phyloP scores from a whole-genome alignment of 2,329 filamentous ascomycete species.

The Alternaria novae-zelandiae region DNA sequence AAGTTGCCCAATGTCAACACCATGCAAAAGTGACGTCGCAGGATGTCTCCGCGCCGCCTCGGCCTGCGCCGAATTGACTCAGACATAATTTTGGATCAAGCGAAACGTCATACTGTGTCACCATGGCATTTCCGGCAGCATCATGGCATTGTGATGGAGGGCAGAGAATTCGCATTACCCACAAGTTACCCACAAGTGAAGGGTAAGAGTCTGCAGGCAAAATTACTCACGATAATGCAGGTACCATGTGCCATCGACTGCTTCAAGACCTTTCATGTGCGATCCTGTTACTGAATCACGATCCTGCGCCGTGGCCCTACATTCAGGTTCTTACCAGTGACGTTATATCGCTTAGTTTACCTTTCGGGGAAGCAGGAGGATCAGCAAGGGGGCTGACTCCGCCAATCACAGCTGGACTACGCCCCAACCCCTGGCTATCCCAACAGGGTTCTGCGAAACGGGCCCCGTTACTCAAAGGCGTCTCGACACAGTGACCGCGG shows the following conservation, averaged over 20 bases:
- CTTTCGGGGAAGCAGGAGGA: conserved; percentile 16
- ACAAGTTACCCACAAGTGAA: not conserved
- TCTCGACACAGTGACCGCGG: conserved; percentile 5
- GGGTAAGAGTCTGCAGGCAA: conserved; percentile 1
- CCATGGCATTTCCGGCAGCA: conserved; percentile 11
- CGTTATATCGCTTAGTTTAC: conserved; percentile 34
- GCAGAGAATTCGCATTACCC: conserved; percentile 3
- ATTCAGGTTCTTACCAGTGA: conserved; percentile 28
- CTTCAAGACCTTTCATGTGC: conserved; percentile 20
- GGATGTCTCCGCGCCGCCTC: not conserved
- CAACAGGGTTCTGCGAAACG: conserved; percentile 17
- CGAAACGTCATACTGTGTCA: conserved; percentile 19
- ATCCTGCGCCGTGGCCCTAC: conserved; percentile 26
- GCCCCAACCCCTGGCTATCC: conserved; percentile 5
- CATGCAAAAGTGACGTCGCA: conserved; percentile 13
- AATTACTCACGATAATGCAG: conserved; percentile 27
- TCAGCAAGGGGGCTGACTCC: conserved; percentile 17
- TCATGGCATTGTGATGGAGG: conserved; percentile 17
- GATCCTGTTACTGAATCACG: conserved; percentile 29
- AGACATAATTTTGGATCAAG: conserved; percentile 6
- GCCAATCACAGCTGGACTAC: conserved; percentile 29
- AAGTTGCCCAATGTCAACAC: conserved; percentile 11
- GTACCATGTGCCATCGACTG: conserved; percentile 24
- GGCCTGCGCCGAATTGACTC: not conserved
- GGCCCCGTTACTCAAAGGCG: conserved; percentile 13